Evolutionary conservation across 345 rosid species (phyloP), one percentile per base, ranked within the genome.

Genomic region (Toxicodendron radicans): DNA sequence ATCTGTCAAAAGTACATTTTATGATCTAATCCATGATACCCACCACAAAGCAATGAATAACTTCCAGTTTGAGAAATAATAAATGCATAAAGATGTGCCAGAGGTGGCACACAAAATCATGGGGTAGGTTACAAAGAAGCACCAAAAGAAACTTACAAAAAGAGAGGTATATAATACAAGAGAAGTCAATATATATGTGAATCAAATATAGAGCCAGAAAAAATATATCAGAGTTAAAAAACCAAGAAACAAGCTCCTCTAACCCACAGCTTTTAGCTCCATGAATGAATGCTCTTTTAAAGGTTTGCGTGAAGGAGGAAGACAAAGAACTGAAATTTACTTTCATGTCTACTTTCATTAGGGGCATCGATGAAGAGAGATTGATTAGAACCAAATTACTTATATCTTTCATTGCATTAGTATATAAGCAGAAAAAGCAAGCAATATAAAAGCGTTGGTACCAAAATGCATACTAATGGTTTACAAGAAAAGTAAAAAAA

Each of bases 231-330:
- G 10, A 52, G 35, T n/a, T n/a, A 20, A 12, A 23, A 21, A 53
- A 54, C 33, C 30, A 20, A 35, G 17, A 52, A 30, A 46, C 57
- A 49, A 32, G 13, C 61, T n/a, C 46, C 66, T 14, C 30, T n/a
- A 63, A 21, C 11, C 30, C 20, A 49, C 66, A 71, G 27, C 32
- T 71, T 48, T 18, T 46, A 46, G 64, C 64, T 58, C 38, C 16
- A 24, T 14, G 21, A 58, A 3, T n/a, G 24, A 24, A 60, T 41
- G 16, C 35, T 48, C 41, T 27, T 71, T 58, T 23, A 30, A 5
- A 71, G 54, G 5, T 45, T 66, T 24, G 9, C 3, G 70, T 7
- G 38, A 17, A 45, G 64, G 57, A 27, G 17, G 11, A 5, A 35
- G 62, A 16, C 24, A 59, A 62, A 33, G 24, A 0, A 57, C 67